Evolutionary conservation across 1,284 basidiomycete species (phyloP), one percentile per base, ranked within the genome.

Genomic region (Prillingera fragicola): DNA sequence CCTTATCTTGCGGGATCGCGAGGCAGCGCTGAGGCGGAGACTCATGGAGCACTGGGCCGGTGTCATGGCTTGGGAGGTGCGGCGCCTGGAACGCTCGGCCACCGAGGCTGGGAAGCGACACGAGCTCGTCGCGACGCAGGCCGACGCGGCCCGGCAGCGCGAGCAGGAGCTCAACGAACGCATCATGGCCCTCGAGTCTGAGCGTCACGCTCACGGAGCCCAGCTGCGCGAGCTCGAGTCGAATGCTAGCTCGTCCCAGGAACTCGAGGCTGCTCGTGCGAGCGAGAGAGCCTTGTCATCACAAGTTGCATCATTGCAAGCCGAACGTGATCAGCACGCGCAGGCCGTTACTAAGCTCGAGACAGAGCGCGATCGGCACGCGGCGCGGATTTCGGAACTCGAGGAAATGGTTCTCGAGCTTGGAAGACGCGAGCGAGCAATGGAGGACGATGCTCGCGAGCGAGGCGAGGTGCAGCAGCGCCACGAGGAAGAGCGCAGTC

Each of bases 401-500:
- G 63, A 70, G 36, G 60, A 59, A 40, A 63, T 62, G 42, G 59
- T 71, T 8, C 46, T 58, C 13, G 65, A 70, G 39, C 48, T 70
- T 34, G 63, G 62, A 21, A 41, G 63, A 7, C 43, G 67, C 2
- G 66, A 70, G 34, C 39, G 59, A 25, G 55, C 55, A 9, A 52
- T 65, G 5, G 60, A 67, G 35, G 62, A 62, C 22, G 62, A 67
- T 36, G 42, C 59, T 3, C 24, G 43, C 26, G 49, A 49, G 26
- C 25, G 61, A 33, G 57, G 69, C 34, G 48, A 55, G 14, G 33
- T 54, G 12, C 53, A 57, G 28, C 14, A 28, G 14, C 28, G 32
- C 3, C 80, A 84, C 79, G 74, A 78, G 48, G 61, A 71, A 43
- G 82, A 85, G 51, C 74, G 74, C 52, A 50, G 43, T 75, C 69